These are phyloP conservation scores for Dothideomycetidae sp. DNA, from an alignment of 2,329 filamentous ascomycete genomes.

Conservation along the genomic window DNA sequence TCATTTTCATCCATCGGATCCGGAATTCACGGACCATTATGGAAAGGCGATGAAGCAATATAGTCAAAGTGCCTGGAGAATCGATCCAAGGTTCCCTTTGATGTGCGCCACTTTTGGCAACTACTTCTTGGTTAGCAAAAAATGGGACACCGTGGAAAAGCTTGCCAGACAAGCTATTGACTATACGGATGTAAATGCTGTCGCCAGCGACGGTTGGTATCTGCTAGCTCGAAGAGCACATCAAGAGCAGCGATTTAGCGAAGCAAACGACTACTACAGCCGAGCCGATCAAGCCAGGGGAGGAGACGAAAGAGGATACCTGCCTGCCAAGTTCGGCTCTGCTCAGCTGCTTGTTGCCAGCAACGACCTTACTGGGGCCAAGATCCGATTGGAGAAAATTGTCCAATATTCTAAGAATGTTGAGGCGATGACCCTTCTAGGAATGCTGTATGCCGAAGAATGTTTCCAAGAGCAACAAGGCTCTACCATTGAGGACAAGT, in stretches of 20 bases:
- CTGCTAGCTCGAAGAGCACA: slow-evolving; percentile 84
- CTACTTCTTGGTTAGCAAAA: slow-evolving; percentile 77
- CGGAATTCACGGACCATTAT: slow-evolving; percentile 72
- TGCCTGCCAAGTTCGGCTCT: slow-evolving; percentile 87
- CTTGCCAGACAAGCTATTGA: slow-evolving; percentile 89
- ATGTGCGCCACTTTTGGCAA: slow-evolving; percentile 81
- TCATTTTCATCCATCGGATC: slow-evolving; percentile 66
- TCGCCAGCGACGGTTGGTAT: slow-evolving; percentile 97
- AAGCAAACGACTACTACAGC: slow-evolving; percentile 73
- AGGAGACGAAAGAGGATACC: slow-evolving; percentile 75
- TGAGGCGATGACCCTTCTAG: slow-evolving; percentile 84
- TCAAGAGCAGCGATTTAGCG: slow-evolving; percentile 57
- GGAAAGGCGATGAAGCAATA: slow-evolving; percentile 91
- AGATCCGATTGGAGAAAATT: slow-evolving; percentile 87
- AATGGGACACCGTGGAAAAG: slow-evolving; percentile 66
- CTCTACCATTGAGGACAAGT: slow-evolving; percentile 73
- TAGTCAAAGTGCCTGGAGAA: slow-evolving; percentile 83
- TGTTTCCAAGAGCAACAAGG: slow-evolving; percentile 65
- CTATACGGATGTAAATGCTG: slow-evolving; percentile 86
- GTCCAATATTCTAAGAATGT: slow-evolving; percentile 68
- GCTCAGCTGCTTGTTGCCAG: slow-evolving; percentile 79
- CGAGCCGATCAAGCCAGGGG: slow-evolving; percentile 84
- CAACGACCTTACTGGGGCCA: slow-evolving; percentile 78
- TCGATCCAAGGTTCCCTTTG: slow-evolving; percentile 80
- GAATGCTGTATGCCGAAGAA: slow-evolving; percentile 86